phyloP scores from a whole-genome alignment of 768 basidiomycete genomes.

The Boletus reticuloceps region DNA sequence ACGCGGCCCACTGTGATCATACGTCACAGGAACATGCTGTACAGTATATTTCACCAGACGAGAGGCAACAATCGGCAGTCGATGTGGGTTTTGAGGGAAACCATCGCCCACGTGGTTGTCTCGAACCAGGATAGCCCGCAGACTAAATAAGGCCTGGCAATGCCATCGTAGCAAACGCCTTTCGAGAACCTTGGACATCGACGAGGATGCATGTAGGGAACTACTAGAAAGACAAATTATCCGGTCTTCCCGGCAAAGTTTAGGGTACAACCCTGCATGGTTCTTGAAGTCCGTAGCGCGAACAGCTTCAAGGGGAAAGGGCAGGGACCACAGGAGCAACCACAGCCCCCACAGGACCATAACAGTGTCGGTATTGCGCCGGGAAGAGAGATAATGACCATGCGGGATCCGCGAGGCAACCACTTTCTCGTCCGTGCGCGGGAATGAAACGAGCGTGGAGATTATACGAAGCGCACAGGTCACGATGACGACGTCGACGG shows the following conservation, averaged over 20 bases:
- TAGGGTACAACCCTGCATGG: neutral
- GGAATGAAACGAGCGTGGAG: conserved; percentile 29
- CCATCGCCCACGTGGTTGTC: neutral
- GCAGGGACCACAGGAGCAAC: conserved; percentile 4
- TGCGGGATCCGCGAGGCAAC: conserved; percentile 30
- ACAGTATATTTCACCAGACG: neutral
- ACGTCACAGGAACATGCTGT: conserved; percentile 29
- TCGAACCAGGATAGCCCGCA: neutral
- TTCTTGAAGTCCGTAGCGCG: neutral
- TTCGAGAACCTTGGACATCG: neutral
- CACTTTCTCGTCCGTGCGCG: conserved; percentile 18
- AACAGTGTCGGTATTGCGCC: conserved; percentile 18
- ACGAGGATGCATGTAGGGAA: neutral
- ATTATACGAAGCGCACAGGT: conserved; percentile 10
- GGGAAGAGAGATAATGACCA: conserved; percentile 19
- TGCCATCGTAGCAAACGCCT: neutral
- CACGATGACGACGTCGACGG: conserved; percentile 24
- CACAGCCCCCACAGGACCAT: conserved; percentile 18
- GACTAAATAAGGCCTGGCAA: neutral
- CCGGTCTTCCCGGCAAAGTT: neutral
- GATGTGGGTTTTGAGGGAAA: conserved; percentile 16
- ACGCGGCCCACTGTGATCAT: conserved; percentile 9
- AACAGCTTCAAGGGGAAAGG: conserved; percentile 15
- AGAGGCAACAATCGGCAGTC: conserved; percentile 15
- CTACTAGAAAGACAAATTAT: neutral